Percentiles rank a stretch among this genome's conserved stretches.
phyloP scores from a whole-genome alignment of 768 basidiomycete genomes.

The Megacollybia marginata region DNA sequence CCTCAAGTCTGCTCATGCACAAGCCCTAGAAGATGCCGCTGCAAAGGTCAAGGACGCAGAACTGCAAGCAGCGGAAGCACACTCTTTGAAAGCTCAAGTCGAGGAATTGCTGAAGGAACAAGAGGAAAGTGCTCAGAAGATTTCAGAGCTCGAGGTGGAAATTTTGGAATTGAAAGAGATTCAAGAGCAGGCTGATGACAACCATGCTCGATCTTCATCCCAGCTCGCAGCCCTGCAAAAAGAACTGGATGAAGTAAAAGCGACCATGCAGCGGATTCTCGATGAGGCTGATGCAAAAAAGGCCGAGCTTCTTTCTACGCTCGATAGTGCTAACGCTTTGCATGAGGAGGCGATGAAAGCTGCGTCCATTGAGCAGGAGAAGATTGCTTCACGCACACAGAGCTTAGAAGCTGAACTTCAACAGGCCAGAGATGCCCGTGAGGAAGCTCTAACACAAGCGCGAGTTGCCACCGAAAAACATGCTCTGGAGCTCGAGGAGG shows the following conservation, averaged over 20 bases:
- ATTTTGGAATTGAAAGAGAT: conserved; percentile 70
- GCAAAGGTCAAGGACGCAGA: conserved; percentile 40
- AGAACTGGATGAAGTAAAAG: conserved; percentile 41
- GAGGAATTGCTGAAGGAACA: conserved; percentile 51
- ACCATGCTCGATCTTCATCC: conserved; percentile 34
- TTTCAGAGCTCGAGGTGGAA: conserved; percentile 79
- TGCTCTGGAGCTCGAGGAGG: conserved; percentile 40
- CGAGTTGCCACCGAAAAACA: conserved; percentile 40
- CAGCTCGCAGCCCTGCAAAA: conserved; percentile 46
- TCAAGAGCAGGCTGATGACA: conserved; percentile 59
- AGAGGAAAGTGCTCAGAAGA: conserved; percentile 61
- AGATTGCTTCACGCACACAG: conserved; percentile 36
- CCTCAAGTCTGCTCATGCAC: conserved; percentile 42
- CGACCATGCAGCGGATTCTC: conserved; percentile 38
- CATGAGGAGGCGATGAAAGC: conserved; percentile 42
- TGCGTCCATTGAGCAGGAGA: conserved; percentile 34
- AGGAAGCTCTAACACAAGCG: conserved; percentile 38
- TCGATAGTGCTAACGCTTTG: conserved; percentile 31
- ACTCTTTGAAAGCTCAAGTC: conserved; percentile 42
- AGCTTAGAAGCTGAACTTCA: conserved; percentile 40
- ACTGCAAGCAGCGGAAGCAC: conserved; percentile 32
- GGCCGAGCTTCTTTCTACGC: conserved; percentile 29
- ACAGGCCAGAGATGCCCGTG: conserved; percentile 35
- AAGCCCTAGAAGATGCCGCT: conserved; percentile 39
- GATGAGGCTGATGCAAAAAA: conserved; percentile 43